A percentile compares a stretch with the other conserved stretches of the same genome.
Conservation (phyloP, 169 alveolate genomes). For the Cyclospora cayetanensis region DNA sequence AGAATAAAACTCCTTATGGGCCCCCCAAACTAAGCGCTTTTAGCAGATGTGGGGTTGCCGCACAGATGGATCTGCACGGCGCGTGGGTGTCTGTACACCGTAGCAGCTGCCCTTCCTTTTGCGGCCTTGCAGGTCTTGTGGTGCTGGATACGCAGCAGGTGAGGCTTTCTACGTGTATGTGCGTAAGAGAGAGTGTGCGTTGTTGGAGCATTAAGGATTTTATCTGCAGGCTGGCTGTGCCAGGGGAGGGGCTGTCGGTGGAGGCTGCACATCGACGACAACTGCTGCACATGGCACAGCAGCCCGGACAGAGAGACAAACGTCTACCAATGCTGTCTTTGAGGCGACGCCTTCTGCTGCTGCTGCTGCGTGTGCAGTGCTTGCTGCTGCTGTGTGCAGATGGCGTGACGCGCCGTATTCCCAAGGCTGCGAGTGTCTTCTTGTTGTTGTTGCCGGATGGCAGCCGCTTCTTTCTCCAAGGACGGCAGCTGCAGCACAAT, state of each 20-base stretch:
- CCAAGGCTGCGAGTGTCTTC: neutral
- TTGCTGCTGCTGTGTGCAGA: constrained; percentile 57
- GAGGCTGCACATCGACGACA: no score
- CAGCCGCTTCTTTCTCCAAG: constrained; percentile 30
- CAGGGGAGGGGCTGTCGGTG: no score
- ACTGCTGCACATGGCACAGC: no score
- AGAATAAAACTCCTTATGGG: neutral
- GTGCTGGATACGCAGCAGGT: constrained; percentile 65
- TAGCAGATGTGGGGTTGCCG: constrained; percentile 27
- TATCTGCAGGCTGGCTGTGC: no score
- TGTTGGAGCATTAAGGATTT: no score
- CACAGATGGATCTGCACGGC: constrained; percentile 47
- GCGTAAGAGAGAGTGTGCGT: no score
- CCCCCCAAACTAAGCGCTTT: neutral
- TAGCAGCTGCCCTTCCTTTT: constrained; percentile 22
- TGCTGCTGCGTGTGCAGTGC: constrained; percentile 29
- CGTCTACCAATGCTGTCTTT: no score
- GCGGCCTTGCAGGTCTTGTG: constrained; percentile 13
- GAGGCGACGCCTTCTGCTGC: neutral
- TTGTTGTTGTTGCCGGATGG: constrained; percentile 37
- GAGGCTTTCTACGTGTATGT: no score
- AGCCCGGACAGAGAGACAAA: no score
- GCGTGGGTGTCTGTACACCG: constrained; percentile 57
- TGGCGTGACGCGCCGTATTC: constrained; percentile 33
- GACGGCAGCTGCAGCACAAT: constrained; percentile 52